Evolutionary conservation across 2,329 filamentous ascomycete species (phyloP), one percentile per base, ranked within the genome.

Genomic region (Leptographium procerum): DNA sequence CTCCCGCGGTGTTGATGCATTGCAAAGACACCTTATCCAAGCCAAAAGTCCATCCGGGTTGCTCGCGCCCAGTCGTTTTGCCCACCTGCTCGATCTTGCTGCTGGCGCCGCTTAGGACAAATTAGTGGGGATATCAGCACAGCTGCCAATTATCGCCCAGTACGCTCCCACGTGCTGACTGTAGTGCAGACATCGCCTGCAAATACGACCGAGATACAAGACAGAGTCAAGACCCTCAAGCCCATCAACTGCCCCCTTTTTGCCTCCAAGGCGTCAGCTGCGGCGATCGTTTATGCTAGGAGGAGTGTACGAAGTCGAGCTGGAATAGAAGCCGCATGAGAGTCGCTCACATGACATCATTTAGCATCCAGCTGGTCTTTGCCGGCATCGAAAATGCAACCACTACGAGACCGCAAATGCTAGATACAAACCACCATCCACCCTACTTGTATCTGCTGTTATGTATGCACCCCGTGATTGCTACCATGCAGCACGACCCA

Each of bases 1-100:
- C n/a, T n/a, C n/a, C 7, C 13, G 13, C 31, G 13, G 26, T 14
- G 13, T 45, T 45, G 9, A n/a, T 45, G 29, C 5, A 24, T 40
- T 28, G 36, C 14, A 26, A 31, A 26, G 19, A 22, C 40, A 22
- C 40, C 40, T 43, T n/a, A 43, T 9, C 9, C 40, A 19, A n/a
- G 40, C 40, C 36, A 19, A n/a, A n/a, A 43, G 40, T 9, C 7
- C 19, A 19, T 43, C 19, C 10, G 40, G 50, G 34, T 51, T 19
- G 26, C 47, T 53, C 29, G 50, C 34, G 55, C 56, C 61, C 60
- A 63, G 61, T 63, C 61, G 54, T 62, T 61, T 50, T 56, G 61
- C 58, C 61, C 62, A 63, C 62, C 62, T 63, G 62, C 62, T 58
- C 60, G 22, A 16, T 36, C 29, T 29, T 31, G 43, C 22, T 22